phyloP scores from a whole-genome alignment of 2,329 filamentous ascomycete species.

The Podosphaera aphanis region DNA sequence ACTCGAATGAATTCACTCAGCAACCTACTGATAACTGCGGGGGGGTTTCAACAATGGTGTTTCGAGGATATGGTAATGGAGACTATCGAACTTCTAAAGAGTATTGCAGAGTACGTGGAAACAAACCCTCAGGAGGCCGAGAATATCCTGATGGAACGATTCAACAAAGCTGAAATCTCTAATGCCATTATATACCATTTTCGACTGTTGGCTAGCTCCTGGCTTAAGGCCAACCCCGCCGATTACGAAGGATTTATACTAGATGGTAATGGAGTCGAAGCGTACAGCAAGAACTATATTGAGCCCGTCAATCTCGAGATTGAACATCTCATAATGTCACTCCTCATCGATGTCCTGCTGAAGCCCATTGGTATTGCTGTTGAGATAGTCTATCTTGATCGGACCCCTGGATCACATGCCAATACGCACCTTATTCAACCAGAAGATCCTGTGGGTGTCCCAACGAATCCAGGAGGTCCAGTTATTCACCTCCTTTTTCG shows the following conservation, averaged over 20 bases:
- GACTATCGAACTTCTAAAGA: conserved; percentile 42
- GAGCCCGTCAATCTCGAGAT: conserved; percentile 64
- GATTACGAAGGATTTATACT: conserved; percentile 51
- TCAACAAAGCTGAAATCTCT: conserved; percentile 48
- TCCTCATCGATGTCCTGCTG: conserved; percentile 56
- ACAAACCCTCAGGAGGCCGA: conserved; percentile 22
- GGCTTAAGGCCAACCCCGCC: conserved; percentile 50
- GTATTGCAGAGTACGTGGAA: conserved; percentile 33
- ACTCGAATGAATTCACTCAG: conserved; percentile 49
- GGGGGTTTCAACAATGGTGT: conserved; percentile 45
- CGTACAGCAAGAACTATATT: conserved; percentile 47
- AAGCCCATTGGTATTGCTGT: conserved; percentile 57
- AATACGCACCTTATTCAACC: conserved; percentile 27
- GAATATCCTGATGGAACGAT: conserved; percentile 33
- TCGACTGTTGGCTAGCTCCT: conserved; percentile 61
- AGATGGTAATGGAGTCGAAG: conserved; percentile 31
- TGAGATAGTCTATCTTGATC: conserved; percentile 78
- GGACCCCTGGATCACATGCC: conserved; percentile 53
- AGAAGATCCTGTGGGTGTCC: conserved; percentile 18
- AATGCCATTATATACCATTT: conserved; percentile 68
- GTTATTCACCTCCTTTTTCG: conserved; percentile 38
- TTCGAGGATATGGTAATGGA: conserved; percentile 70
- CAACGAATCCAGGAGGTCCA: conserved; percentile 19
- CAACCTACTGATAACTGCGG: conserved; percentile 44
- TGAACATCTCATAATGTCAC: conserved; percentile 64